Conservation (phyloP, 2,329 filamentous ascomycete species). For the Beauveria pseudobassiana region DNA sequence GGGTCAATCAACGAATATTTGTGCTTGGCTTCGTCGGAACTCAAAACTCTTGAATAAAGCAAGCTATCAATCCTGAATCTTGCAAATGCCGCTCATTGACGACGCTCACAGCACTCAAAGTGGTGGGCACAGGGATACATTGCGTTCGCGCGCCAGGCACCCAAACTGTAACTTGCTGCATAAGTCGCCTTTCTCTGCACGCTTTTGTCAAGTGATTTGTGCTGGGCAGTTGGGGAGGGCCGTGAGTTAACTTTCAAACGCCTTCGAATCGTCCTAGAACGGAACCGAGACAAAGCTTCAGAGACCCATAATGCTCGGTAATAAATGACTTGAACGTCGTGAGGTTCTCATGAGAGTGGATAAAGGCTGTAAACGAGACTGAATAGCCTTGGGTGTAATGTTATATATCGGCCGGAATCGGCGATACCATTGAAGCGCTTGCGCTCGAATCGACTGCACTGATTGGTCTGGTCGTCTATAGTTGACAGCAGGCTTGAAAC, state of each 20-base stretch:
- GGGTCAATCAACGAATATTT: conserved; percentile 87
- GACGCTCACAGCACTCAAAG: conserved; percentile 77
- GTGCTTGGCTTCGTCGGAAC: conserved; percentile 74
- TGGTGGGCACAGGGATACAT: conserved; percentile 72
- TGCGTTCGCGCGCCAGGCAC: conserved; percentile 70
- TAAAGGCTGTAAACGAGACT: conserved; percentile 83
- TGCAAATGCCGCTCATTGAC: conserved; percentile 68
- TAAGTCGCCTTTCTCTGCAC: conserved; percentile 72
- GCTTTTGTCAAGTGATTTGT: conserved; percentile 72
- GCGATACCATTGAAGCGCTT: conserved; percentile 77
- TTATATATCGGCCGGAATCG: conserved; percentile 58
- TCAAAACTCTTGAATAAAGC: conserved; percentile 72
- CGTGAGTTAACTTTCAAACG: conserved; percentile 77
- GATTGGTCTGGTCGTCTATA: conserved; percentile 84
- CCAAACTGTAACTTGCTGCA: conserved; percentile 82
- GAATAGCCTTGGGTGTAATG: conserved; percentile 62
- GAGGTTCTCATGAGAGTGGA: conserved; percentile 74
- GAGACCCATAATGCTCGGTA: conserved; percentile 73
- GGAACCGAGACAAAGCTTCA: conserved; percentile 70
- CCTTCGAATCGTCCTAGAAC: conserved; percentile 56
- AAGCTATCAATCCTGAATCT: conserved; percentile 70
- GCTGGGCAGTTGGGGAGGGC: conserved; percentile 69
- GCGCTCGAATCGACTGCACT: conserved; percentile 87
- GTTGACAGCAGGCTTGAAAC: conserved; percentile 68
- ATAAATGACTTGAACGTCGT: conserved; percentile 88